Base-by-base conservation (phyloP, 2,329 filamentous ascomycete genomes). In the Curvularia spicifera region DNA sequence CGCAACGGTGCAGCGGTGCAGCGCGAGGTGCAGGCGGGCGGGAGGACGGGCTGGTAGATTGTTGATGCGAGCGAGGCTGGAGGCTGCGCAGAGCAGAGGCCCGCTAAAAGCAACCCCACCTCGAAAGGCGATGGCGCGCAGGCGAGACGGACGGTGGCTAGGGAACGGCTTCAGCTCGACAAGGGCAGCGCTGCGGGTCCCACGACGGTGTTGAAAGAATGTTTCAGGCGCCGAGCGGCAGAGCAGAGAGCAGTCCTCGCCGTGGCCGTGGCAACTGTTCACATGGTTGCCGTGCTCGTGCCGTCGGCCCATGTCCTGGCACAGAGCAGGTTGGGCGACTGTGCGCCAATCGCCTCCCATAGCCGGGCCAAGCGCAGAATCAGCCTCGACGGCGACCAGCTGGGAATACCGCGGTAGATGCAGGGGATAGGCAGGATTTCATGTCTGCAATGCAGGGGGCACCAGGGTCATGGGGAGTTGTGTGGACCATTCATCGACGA, bases 281-380 rank as follows among this genome's bases (percentile, higher is more conserved):
- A 65, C 66, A 67, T 67, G 68, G 55, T 51, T 58, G 60, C 56
- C 55, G 48, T 54, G 64, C 60, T 53, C 60, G 59, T 70, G 69
- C 69, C 67, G 61, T 65, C 59, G 56, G 48, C 45, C 40, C 56
- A 59, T 64, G 62, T 61, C 46, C 59, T 49, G 53, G 51, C 48
- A 54, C 60, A 45, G 59, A 54, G 44, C 51, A 39, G 47, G n/a
- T 33, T 52, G 51, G 35, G 48, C 45, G 35, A 44, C 53, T 57
- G 59, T 64, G 60, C 61, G 53, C 71, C 72, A 76, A 76, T 76
- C 57, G 61, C 67, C 65, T 63, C 56, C 39, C 62, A 48, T 64
- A 68, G 31, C 69, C 71, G 64, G 59, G 65, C 68, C 71, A 70
- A 68, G 68, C 66, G 50, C 59, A 43, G 61, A 59, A 39, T 71